Percentiles rank a stretch among this genome's conserved stretches.
Conservation (phyloP, 805 yeast genomes). For the Pichia deserticola region DNA sequence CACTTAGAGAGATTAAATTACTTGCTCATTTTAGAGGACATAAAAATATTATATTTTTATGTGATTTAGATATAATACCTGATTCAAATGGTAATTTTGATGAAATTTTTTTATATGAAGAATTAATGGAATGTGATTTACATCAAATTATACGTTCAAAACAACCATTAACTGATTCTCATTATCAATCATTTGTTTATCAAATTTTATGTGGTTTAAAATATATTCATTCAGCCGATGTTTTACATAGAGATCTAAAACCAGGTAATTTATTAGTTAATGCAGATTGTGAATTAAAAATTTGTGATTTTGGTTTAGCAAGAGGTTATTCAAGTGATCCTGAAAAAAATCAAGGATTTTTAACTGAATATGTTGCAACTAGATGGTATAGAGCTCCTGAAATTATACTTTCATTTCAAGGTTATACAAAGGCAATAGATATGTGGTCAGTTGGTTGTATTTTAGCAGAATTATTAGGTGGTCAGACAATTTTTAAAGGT, state of each 20-base stretch:
- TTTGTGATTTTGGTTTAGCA: conserved; percentile 95
- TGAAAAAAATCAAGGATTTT: conserved; percentile 82
- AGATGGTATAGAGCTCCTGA: conserved; percentile 99
- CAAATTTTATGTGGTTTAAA: conserved; percentile 90
- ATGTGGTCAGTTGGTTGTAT: conserved; percentile 98
- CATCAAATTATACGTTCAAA: conserved; percentile 94
- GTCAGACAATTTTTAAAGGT: conserved; percentile 88
- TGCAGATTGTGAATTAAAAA: conserved; percentile 93
- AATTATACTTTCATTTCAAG: conserved; percentile 89
- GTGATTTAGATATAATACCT: conserved; percentile 89
- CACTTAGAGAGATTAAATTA: conserved; percentile 83
- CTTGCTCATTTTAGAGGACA: conserved; percentile 93
- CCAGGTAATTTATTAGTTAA: conserved; percentile 91
- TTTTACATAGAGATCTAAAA: conserved; percentile 87
- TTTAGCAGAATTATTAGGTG: conserved; percentile 85
- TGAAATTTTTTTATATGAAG: conserved; percentile 91
- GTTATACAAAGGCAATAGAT: conserved; percentile 93
- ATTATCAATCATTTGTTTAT: conserved; percentile 87
- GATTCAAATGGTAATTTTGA: conserved; percentile 64
- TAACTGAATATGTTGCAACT: conserved; percentile 97
- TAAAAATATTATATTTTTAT: conserved; percentile 89
- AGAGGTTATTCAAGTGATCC: conserved; percentile 81
- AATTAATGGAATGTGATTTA: conserved; percentile 97
- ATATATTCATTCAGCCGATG: conserved; percentile 93
- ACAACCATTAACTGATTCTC: conserved; percentile 90